Percentiles rank a stretch among this genome's conserved stretches.
These are phyloP conservation scores for Mycena latifolia DNA, from an alignment of 768 basidiomycete species.

Conservation along the genomic window DNA sequence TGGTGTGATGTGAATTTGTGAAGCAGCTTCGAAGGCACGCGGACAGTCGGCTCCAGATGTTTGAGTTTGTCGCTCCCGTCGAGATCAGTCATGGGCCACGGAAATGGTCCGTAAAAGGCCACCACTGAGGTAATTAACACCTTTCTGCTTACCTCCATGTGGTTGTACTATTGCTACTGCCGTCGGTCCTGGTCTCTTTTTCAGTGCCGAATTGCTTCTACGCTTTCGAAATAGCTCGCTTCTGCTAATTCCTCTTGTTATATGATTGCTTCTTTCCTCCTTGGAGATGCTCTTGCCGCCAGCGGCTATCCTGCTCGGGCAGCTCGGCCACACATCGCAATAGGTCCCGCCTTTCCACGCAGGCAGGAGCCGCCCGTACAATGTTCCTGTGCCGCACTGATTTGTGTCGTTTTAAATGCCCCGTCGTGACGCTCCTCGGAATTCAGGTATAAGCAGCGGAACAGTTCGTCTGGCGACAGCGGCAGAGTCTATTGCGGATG, in stretches of 20 bases:
- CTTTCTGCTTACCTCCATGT: slow-evolving; percentile 6
- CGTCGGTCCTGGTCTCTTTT: not conserved
- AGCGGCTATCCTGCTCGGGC: slow-evolving; percentile 4
- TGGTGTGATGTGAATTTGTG: slow-evolving; percentile 14
- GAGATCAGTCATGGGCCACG: slow-evolving; percentile 17
- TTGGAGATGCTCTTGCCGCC: slow-evolving; percentile 2
- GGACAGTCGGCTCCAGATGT: slow-evolving; percentile 15
- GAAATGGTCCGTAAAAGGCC: slow-evolving; percentile 10
- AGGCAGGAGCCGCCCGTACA: too few relatives aligned
- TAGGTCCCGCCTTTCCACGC: too few relatives aligned
- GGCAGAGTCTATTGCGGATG: too few relatives aligned
- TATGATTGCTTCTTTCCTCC: slow-evolving; percentile 4
- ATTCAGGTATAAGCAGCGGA: too few relatives aligned
- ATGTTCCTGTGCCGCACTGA: too few relatives aligned
- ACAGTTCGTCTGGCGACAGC: too few relatives aligned
- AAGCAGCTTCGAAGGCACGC: slow-evolving; percentile 16
- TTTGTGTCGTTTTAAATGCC: too few relatives aligned
- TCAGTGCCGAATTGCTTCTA: slow-evolving; percentile 6
- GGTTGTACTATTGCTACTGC: slow-evolving; percentile 8
- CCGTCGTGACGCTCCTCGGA: too few relatives aligned
- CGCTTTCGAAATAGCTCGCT: slow-evolving; percentile 4
- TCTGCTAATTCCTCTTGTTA: slow-evolving; percentile 4
- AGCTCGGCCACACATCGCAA: not conserved
- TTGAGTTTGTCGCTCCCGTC: slow-evolving; percentile 12
- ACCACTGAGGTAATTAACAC: not conserved